phyloP scores from a whole-genome alignment of 2,329 filamentous ascomycete species.

The Paramyrothecium sp. region DNA sequence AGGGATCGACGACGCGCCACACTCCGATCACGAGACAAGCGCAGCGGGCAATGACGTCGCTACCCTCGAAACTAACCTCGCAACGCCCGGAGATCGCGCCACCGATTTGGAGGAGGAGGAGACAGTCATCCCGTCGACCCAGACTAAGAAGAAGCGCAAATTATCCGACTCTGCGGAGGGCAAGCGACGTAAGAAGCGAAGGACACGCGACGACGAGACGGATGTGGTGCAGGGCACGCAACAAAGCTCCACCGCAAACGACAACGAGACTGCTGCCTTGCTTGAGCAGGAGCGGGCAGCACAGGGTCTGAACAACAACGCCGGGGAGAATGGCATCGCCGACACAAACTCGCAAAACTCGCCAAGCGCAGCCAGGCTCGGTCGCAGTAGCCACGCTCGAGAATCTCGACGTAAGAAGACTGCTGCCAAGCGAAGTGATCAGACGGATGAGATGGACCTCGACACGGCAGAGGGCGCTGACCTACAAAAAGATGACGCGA shows the following conservation, averaged over 20 bases:
- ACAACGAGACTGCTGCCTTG: constrained; percentile 9
- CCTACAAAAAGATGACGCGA: background rate
- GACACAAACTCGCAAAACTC: constrained; percentile 20
- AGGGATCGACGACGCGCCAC: background rate
- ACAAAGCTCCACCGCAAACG: constrained; percentile 6
- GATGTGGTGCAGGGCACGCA: constrained; percentile 10
- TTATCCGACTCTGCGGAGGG: constrained; percentile 23
- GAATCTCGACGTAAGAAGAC: constrained; percentile 24
- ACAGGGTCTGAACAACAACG: constrained; percentile 5
- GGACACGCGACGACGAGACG: constrained; percentile 17
- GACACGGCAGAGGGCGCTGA: constrained; percentile 11
- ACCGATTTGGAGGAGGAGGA: background rate
- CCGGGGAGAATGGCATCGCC: constrained; percentile 15
- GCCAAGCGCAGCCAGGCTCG: constrained; percentile 22
- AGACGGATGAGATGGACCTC: constrained; percentile 20
- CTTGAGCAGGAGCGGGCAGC: background rate
- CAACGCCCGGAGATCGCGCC: constrained; percentile 1
- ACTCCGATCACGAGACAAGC: background rate
- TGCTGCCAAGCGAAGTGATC: constrained; percentile 12
- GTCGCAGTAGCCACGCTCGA: constrained; percentile 20
- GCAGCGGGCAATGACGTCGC: background rate
- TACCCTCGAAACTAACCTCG: background rate
- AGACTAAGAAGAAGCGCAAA: constrained; percentile 32
- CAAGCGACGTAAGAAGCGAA: constrained; percentile 32
- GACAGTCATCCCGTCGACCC: constrained; percentile 12